These are phyloP conservation scores for Aspergillus unguis DNA, from an alignment of 2,329 filamentous ascomycete genomes.

Conservation along the genomic window DNA sequence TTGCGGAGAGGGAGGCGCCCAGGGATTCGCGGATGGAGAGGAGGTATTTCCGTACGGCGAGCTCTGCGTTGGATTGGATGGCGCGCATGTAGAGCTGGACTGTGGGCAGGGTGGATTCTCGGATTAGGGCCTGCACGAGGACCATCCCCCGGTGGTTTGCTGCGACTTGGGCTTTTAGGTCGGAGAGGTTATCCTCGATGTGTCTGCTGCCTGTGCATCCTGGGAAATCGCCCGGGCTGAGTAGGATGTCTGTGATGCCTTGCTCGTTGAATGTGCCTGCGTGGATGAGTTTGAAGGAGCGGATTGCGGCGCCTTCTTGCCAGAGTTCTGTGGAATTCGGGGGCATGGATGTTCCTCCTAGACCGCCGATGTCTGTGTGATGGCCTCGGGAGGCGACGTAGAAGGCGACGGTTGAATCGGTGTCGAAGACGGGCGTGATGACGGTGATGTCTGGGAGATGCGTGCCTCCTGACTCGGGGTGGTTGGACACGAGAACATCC, in stretches of 20 bases:
- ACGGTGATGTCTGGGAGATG: constrained; percentile 82
- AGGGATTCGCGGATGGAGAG: constrained; percentile 68
- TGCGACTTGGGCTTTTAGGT: constrained; percentile 81
- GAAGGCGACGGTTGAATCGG: constrained; percentile 67
- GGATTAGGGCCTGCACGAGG: constrained; percentile 69
- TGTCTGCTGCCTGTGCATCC: constrained; percentile 77
- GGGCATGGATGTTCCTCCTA: constrained; percentile 80
- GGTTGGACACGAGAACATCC: constrained; percentile 79
- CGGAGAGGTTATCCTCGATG: constrained; percentile 77
- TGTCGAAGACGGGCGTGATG: constrained; percentile 72
- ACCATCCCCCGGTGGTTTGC: constrained; percentile 83
- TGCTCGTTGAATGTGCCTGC: constrained; percentile 75
- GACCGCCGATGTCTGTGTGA: constrained; percentile 80
- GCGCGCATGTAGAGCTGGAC: constrained; percentile 81
- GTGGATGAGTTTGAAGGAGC: constrained; percentile 62
- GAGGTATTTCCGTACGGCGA: constrained; percentile 70
- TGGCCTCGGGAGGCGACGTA: constrained; percentile 78
- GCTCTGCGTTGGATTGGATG: constrained; percentile 77
- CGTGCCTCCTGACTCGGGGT: constrained; percentile 79
- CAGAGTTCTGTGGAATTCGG: constrained; percentile 46
- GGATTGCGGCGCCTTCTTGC: constrained; percentile 48
- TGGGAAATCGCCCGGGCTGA: constrained; percentile 69
- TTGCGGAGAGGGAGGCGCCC: constrained; percentile 64
- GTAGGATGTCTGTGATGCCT: constrained; percentile 67
- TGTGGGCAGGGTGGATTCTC: constrained; percentile 71